phyloP scores from a whole-genome alignment of 345 rosid genomes.

The Populus deltoides region DNA sequence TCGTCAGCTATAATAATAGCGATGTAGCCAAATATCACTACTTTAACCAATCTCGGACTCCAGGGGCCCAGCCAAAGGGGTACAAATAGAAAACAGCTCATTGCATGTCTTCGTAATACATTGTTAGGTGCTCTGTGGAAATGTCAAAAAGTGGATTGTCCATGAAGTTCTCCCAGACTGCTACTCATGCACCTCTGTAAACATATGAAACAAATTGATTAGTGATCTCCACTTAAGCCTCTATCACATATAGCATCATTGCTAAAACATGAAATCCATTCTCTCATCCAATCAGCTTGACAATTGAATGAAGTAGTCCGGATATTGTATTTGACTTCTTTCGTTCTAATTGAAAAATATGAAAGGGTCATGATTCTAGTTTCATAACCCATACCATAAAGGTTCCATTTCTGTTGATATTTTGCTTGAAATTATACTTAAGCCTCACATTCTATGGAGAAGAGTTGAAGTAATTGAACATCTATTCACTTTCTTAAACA shows the following conservation, averaged over 20 bases:
- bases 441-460: neutral
- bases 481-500: neutral
- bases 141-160: constrained; percentile 90
- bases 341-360: neutral
- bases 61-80: constrained; percentile 99
- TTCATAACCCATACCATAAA: neutral
- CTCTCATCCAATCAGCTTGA: too few relatives aligned
- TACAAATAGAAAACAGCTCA: constrained; percentile 84
- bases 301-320: neutral
- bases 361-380: neutral
- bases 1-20: constrained; percentile 95
- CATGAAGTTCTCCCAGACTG: constrained; percentile 97
- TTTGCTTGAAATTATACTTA: neutral
- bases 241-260: neutral
- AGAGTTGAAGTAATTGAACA: neutral
- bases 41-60: constrained; percentile 98
- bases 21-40: constrained; percentile 95
- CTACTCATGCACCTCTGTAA: constrained; percentile 91
- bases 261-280: neutral
- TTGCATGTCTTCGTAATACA: constrained; percentile 97
- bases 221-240: neutral
- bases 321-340: neutral
- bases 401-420: neutral
- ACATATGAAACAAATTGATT: neutral
- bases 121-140: constrained; percentile 88